Evolutionary conservation across 225 moss, liverwort and hornwort species (phyloP).

Genomic region (Polytrichum commune): DNA sequence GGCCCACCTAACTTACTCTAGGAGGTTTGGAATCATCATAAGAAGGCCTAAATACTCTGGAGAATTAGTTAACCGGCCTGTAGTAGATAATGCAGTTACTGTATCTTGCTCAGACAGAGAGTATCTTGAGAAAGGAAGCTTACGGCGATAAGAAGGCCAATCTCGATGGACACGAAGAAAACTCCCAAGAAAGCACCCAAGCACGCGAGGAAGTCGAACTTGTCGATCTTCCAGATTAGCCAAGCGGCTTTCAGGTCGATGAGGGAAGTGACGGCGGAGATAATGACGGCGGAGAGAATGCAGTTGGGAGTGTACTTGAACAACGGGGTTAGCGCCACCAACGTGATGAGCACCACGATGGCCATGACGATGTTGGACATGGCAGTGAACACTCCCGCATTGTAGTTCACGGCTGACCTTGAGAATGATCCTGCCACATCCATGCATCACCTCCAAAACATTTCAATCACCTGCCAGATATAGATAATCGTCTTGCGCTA

Average conservation of each 20-base stretch:
- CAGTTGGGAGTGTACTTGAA: constrained; percentile 67
- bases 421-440: constrained; percentile 65
- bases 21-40: too few species aligned
- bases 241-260: constrained; percentile 44
- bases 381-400: constrained; percentile 50
- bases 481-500: too few species aligned
- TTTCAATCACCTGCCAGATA: too few species aligned
- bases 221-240: constrained; percentile 70
- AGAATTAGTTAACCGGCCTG: too few species aligned
- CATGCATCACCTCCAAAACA: not conserved
- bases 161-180: constrained; percentile 66
- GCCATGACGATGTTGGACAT: constrained; percentile 65
- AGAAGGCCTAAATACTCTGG: too few species aligned
- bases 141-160: constrained; percentile 73
- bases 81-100: too few species aligned
- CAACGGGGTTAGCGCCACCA: constrained; percentile 53
- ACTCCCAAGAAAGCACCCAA: constrained; percentile 66
- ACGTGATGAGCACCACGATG: constrained; percentile 43
- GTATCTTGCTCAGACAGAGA: not conserved
- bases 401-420: constrained; percentile 68
- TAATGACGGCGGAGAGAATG: constrained; percentile 59
- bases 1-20: too few species aligned
- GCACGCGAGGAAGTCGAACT: constrained; percentile 58
- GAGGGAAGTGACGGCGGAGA: constrained; percentile 39
- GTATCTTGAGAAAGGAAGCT: constrained; percentile 6